Conservation (phyloP, 352 stramenopile genomes). For the Elongisporangium prolatum region DNA sequence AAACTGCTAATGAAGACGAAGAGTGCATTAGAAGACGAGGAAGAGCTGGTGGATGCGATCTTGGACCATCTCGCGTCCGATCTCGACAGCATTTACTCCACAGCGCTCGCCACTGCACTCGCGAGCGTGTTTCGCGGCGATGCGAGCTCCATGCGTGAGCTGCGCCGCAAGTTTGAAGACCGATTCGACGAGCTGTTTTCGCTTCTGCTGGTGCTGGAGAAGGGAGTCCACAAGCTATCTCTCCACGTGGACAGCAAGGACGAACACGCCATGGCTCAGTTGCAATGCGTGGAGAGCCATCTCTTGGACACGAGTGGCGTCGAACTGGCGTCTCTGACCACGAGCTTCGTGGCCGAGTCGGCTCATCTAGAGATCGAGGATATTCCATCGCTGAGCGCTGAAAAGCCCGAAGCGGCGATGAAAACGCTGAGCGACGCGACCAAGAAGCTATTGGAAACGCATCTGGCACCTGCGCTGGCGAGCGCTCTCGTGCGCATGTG, state of each 20-base stretch:
- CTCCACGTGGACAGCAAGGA: slow-evolving; percentile 53
- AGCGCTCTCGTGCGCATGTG: slow-evolving; percentile 55
- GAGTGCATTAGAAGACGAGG: slow-evolving; percentile 49
- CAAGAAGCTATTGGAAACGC: slow-evolving; percentile 61
- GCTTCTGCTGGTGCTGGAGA: slow-evolving; percentile 50
- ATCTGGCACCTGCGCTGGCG: slow-evolving; percentile 40
- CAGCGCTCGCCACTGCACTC: slow-evolving; percentile 39
- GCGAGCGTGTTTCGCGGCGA: slow-evolving; percentile 71
- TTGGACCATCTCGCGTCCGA: slow-evolving; percentile 35
- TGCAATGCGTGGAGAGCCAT: slow-evolving; percentile 46
- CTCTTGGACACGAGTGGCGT: slow-evolving; percentile 45
- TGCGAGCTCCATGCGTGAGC: slow-evolving; percentile 58
- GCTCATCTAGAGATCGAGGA: slow-evolving; percentile 54
- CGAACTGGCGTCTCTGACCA: slow-evolving; percentile 49
- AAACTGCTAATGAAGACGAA: slow-evolving; percentile 35
- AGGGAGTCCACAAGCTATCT: slow-evolving; percentile 66
- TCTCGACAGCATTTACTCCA: slow-evolving; percentile 46
- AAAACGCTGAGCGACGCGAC: slow-evolving; percentile 49
- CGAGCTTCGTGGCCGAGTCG: slow-evolving; percentile 62
- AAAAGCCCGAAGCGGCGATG: slow-evolving; percentile 9
- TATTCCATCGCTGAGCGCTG: slow-evolving; percentile 27
- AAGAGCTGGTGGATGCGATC: slow-evolving; percentile 60
- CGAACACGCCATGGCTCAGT: slow-evolving; percentile 27
- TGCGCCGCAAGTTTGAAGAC: slow-evolving; percentile 74
- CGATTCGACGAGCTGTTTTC: slow-evolving; percentile 58